Base-by-base conservation (phyloP, 768 basidiomycete species). In the Kockovaella imperatae region DNA sequence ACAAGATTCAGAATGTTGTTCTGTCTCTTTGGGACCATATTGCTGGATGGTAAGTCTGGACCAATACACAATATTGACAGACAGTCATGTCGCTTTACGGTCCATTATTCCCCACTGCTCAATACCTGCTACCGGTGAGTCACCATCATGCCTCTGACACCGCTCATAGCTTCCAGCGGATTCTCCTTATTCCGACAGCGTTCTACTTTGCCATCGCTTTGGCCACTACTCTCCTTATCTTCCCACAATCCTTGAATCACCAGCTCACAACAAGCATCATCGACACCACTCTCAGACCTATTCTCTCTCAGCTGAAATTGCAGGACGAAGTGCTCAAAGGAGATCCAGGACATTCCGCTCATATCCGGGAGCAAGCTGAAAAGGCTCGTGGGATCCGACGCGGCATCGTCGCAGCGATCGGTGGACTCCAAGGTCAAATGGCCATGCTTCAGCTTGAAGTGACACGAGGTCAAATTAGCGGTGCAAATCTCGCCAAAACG, bases 161-260 rank as follows among this genome's bases (percentile, higher is more conserved):
- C n/a, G n/a, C n/a, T n/a, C n/a, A n/a, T n/a, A n/a, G n/a, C 42
- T 4, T 10, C 34, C 41, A 64, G 64, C 36, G 51, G 47, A 50
- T 49, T 24, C 57, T 78, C 31, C 62, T 77, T 26, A 75, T 76
- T 13, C 77, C 79, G 0, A 70, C 77, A 2, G 67, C 72, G 2
- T 73, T 64, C 45, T 80, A 76, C 67, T 64, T 76, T 35, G 79
- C 71, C n/a, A 77, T 79, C 42, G 78, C 73, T 0, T 24, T 77
- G n/a, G 69, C 75, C 4, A 59, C 73, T 3, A 75, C 75, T 8
- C 44, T 77, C 6, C 58, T 79, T 45, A 66, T 80, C 42, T 81
- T 80, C 62, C 80, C 80, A 5, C 74, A 77, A 54, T 74, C 77
- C 0, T 67, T 79, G 43, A 75, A 76, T 48, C 76, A 78, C 25